Conservation (phyloP, 176 grass and related monocot species). For the Calamus simplicifolius region DNA sequence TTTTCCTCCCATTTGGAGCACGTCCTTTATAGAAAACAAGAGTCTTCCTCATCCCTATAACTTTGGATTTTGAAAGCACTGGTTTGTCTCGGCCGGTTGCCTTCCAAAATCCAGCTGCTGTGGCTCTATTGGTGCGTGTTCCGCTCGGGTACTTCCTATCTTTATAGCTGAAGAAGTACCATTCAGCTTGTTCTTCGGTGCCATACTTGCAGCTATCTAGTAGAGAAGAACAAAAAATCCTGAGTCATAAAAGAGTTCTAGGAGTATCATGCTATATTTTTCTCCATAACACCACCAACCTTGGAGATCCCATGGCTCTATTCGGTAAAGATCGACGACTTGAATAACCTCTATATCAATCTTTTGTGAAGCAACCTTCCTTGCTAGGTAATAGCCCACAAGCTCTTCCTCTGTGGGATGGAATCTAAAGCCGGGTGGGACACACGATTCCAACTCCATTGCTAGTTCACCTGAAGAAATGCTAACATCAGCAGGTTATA, state of each 20-base stretch:
- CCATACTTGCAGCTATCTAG: constrained; percentile 52
- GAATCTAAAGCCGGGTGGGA: constrained; percentile 85
- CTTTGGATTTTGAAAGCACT: constrained; percentile 31
- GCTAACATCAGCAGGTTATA: constrained; percentile 12
- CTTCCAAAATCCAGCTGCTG: constrained; percentile 84
- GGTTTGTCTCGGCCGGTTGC: constrained; percentile 85
- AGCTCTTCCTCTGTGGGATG: constrained; percentile 96
- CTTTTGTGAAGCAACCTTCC: constrained; percentile 49
- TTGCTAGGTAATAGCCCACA: constrained; percentile 70
- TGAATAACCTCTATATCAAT: constrained; percentile 62
- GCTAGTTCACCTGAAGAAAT: constrained; percentile 6
- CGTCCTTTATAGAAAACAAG: constrained; percentile 96
- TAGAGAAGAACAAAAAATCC: not conserved
- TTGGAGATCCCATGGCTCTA: constrained; percentile 84
- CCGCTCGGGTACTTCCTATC: constrained; percentile 94
- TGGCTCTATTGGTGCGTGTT: constrained; percentile 73
- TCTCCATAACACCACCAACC: constrained; percentile 19
- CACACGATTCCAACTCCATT: constrained; percentile 39
- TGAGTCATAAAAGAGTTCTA: too few species aligned
- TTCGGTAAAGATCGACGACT: constrained; percentile 73
- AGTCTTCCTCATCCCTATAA: constrained; percentile 97
- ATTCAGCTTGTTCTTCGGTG: constrained; percentile 56
- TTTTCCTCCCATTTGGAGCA: constrained; percentile 64
- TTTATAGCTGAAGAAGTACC: constrained; percentile 98
- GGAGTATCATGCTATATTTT: too few species aligned